These are phyloP conservation scores for Coemansia sp. DNA, from an alignment of 192 early-diverging fungal species.

Conservation along the genomic window DNA sequence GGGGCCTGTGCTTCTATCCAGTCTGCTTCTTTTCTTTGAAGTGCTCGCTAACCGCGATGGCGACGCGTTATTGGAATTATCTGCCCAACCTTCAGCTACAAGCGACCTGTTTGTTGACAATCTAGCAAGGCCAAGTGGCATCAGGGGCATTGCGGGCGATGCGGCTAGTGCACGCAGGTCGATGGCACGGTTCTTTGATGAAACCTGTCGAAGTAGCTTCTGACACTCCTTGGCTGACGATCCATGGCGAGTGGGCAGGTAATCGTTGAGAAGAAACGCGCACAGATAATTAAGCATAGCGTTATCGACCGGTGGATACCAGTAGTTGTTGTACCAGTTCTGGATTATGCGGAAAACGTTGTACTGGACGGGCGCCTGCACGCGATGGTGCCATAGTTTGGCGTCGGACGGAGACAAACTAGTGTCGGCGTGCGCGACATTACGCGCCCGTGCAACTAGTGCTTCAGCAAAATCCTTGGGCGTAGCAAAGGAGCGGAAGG, in stretches of 20 bases:
- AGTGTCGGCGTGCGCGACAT: slow-evolving; percentile 12
- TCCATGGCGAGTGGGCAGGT: slow-evolving; percentile 23
- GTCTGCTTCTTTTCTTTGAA: no score
- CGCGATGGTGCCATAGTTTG: slow-evolving; percentile 62
- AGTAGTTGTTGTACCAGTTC: slow-evolving; percentile 79
- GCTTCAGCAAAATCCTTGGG: slow-evolving; percentile 64
- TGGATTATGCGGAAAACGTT: slow-evolving; percentile 80
- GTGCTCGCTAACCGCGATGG: no score
- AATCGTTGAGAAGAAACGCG: slow-evolving; percentile 37
- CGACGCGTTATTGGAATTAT: no score
- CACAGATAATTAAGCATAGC: slow-evolving; percentile 26
- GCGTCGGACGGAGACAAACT: slow-evolving; percentile 41
- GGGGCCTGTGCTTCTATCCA: no score
- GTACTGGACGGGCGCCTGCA: slow-evolving; percentile 63
- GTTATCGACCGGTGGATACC: slow-evolving; percentile 58
- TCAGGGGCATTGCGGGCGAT: not conserved
- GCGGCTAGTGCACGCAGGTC: slow-evolving; percentile 15
- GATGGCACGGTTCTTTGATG: slow-evolving; percentile 13
- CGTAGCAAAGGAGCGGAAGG: slow-evolving; percentile 81
- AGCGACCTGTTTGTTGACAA: not conserved
- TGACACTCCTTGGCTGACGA: slow-evolving; percentile 33
- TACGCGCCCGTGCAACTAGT: slow-evolving; percentile 66
- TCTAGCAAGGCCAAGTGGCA: not conserved
- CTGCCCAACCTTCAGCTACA: not conserved
- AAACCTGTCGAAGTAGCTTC: slow-evolving; percentile 25